phyloP scores from a whole-genome alignment of 441 rosid species.

The Corymbia citriodora region DNA sequence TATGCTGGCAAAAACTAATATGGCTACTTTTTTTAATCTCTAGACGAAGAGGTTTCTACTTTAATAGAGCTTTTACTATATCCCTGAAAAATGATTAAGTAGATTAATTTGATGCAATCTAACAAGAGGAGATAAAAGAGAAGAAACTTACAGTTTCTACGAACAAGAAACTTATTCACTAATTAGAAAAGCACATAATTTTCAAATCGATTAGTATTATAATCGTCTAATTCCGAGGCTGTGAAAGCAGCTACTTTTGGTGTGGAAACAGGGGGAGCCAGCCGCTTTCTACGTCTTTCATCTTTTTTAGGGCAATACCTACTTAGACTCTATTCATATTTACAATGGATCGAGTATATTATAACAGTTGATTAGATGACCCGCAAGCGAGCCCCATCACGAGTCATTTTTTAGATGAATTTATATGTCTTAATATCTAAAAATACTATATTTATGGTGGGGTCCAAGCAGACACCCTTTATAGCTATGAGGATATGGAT shows the following conservation, averaged over 20 bases:
- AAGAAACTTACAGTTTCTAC: not conserved
- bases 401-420: not conserved
- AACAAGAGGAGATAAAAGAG: not conserved
- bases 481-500: not conserved
- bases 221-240: not conserved
- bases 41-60: accelerated
- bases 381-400: not conserved
- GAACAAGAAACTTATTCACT: not conserved
- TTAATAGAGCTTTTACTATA: not conserved
- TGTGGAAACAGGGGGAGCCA: not conserved
- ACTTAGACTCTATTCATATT: not conserved
- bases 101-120: not conserved
- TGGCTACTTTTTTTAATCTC: not conserved
- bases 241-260: not conserved
- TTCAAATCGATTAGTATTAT: not conserved
- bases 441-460: not conserved
- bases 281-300: not conserved
- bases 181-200: not conserved
- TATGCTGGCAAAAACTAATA: not conserved
- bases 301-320: not conserved
- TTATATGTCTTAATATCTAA: not conserved
- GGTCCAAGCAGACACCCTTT: not conserved
- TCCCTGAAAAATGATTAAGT: not conserved
- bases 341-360: not conserved
- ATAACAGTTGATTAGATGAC: not conserved